Base-by-base conservation (phyloP, 305 asterid species). In the Solanum hybrid region DNA sequence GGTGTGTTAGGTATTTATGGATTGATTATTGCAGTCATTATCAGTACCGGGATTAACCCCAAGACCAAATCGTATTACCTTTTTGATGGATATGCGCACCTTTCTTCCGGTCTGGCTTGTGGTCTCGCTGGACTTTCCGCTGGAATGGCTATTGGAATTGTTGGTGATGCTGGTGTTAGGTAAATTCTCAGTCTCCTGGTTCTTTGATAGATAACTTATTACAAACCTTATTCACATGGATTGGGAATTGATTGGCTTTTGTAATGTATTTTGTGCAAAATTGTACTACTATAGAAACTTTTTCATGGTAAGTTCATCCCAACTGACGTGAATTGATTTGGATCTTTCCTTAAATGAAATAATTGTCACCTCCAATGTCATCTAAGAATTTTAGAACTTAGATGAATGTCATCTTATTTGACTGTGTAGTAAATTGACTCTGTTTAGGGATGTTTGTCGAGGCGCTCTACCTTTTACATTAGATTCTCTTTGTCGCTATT, bases 81-180 rank as follows among this genome's bases (percentile, higher is more conserved):
- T 4, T 90, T 90, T 66, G 93, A 90, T 89, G 93, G 92, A 40
- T 90, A 91, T 81, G 93, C 93, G 0, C 92, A 92, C 71, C 92
- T 91, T 64, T 92, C 93, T 19, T 92, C 93, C 10, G 93, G 93
- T 22, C 88, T 92, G 81, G 92, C 93, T 91, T 92, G 93, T 32
- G 92, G 92, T 45, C 92, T 91, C n/a, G 93, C 93, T 37, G 93
- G 93, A 29, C 93, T 92, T 78, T 92, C 93, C 24, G 93, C 93
- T 17, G 93, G 93, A 72, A 92, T 92, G 93, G 93, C 93, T 19
- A 92, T 91, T 66, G 92, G 92, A 4, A 90, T 92, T 78, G 93
- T 92, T 60, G 93, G 93, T 4, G 93, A 92, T 89, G 93, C 91
- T 71, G 92, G 92, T 88, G 93, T 92, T 72, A 89, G 93, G 93